Evolutionary conservation across 208 protist species (phyloP).

Genomic region (Acanthamoeba culbertsoni): DNA sequence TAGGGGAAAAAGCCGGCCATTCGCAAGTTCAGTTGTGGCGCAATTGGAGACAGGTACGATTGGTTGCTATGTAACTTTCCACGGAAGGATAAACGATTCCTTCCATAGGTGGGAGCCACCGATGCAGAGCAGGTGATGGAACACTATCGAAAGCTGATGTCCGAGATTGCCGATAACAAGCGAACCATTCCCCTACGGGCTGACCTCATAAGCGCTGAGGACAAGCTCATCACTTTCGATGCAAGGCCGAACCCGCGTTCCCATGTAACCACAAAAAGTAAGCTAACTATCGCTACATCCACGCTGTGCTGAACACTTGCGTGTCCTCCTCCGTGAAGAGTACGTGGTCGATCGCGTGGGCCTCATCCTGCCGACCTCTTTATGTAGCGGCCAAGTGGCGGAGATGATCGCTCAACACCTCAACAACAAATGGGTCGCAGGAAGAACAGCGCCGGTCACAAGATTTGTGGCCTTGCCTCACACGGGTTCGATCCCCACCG

Average conservation of each 20-base stretch:
- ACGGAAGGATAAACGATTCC: too few relatives aligned
- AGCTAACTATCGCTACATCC: too few relatives aligned
- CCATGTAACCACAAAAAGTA: too few relatives aligned
- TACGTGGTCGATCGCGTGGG: slow-evolving; percentile 6
- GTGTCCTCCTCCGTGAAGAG: not conserved
- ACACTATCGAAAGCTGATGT: not conserved
- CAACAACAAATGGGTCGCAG: not conserved
- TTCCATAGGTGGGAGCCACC: not conserved
- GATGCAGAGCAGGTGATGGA: not conserved
- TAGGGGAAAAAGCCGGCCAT: slow-evolving; percentile 56
- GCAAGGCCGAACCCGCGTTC: not conserved
- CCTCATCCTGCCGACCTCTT: slow-evolving; percentile 52
- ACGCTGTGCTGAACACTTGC: too few relatives aligned
- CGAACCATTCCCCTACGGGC: not conserved
- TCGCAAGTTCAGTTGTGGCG: slow-evolving; percentile 72
- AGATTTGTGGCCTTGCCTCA: slow-evolving; percentile 56
- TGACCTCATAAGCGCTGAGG: not conserved
- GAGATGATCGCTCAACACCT: not conserved
- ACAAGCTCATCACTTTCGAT: not conserved
- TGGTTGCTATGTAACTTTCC: not conserved
- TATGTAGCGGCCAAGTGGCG: slow-evolving; percentile 58
- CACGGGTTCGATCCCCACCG: slow-evolving; percentile 20
- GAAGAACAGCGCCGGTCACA: not conserved
- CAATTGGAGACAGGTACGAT: slow-evolving; percentile 56
- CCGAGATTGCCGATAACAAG: not conserved